Percentiles rank a stretch among this genome's conserved stretches.
These are phyloP conservation scores for Colletotrichum camelliae DNA, from an alignment of 2,329 filamentous ascomycete species.

Conservation along the genomic window DNA sequence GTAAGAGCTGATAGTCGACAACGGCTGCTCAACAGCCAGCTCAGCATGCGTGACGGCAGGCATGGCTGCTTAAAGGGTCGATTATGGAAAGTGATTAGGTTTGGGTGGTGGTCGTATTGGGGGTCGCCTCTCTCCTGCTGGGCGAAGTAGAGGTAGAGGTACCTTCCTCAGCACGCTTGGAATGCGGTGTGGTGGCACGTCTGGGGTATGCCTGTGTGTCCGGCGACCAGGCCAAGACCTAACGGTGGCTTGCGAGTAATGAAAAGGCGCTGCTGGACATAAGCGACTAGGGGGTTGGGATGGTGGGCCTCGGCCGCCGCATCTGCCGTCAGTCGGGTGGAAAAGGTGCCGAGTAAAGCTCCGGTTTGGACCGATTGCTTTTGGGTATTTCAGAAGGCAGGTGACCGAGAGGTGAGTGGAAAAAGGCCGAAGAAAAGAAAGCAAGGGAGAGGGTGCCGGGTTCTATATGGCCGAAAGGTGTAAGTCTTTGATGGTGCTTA, in stretches of 20 bases:
- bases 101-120: slow-evolving; percentile 7
- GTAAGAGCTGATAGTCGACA: background rate
- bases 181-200: slow-evolving; percentile 21
- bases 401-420: background rate
- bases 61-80: slow-evolving; percentile 40
- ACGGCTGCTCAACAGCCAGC: slow-evolving; percentile 31
- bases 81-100: slow-evolving; percentile 33
- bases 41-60: slow-evolving; percentile 36
- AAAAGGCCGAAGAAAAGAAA: background rate
- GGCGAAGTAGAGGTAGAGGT: slow-evolving; percentile 10
- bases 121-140: background rate
- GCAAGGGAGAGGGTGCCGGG: background rate
- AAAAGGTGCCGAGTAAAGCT: slow-evolving; percentile 6
- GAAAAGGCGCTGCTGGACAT: slow-evolving; percentile 22
- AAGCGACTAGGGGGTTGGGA: slow-evolving; percentile 20
- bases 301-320: slow-evolving; percentile 18
- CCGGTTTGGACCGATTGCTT: slow-evolving; percentile 6
- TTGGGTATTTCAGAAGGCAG: background rate
- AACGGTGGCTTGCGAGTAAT: slow-evolving; percentile 24
- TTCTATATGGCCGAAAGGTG: background rate
- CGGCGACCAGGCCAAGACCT: slow-evolving; percentile 11
- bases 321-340: slow-evolving; percentile 17
- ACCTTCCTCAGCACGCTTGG: slow-evolving; percentile 6
- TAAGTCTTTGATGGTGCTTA: slow-evolving; percentile 1
- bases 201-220: slow-evolving; percentile 22